Percentiles rank a stretch among this genome's conserved stretches.
phyloP scores from a whole-genome alignment of 1,139 yeast species.

The Taphrina deformans region DNA sequence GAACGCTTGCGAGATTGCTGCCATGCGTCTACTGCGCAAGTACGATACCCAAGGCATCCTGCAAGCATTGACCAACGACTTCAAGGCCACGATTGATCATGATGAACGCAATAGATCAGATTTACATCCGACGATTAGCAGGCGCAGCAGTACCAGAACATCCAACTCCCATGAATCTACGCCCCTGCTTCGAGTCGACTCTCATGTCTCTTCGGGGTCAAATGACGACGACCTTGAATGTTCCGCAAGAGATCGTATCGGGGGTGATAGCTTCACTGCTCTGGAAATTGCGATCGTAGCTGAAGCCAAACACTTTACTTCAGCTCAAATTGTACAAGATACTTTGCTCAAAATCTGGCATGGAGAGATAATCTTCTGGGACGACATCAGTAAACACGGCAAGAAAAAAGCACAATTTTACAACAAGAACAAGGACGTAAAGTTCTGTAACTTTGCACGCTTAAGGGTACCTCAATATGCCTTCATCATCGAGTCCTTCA shows the following conservation, averaged over 20 bases:
- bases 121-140: background rate
- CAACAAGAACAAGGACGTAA: slow-evolving; percentile 33
- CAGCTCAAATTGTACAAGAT: slow-evolving; percentile 42
- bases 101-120: background rate
- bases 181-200: slow-evolving; percentile 11
- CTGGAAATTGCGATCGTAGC: slow-evolving; percentile 44
- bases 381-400: slow-evolving; percentile 42
- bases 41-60: slow-evolving; percentile 17
- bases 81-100: background rate
- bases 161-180: background rate
- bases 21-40: slow-evolving; percentile 23
- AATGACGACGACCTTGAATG: slow-evolving; percentile 2
- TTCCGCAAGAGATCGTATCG: background rate
- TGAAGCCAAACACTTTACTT: slow-evolving; percentile 42
- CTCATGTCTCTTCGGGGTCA: background rate
- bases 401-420: slow-evolving; percentile 42
- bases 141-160: background rate
- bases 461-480: slow-evolving; percentile 45
- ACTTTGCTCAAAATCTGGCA: slow-evolving; percentile 44
- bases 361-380: slow-evolving; percentile 46
- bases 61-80: slow-evolving; percentile 20
- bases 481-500: slow-evolving; percentile 43
- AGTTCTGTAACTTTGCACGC: slow-evolving; percentile 43
- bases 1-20: slow-evolving; percentile 31
- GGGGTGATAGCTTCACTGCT: slow-evolving; percentile 40